Evolutionary conservation across 441 rosid genomes (phyloP).

Genomic region (Flueggea neowawraea): DNA sequence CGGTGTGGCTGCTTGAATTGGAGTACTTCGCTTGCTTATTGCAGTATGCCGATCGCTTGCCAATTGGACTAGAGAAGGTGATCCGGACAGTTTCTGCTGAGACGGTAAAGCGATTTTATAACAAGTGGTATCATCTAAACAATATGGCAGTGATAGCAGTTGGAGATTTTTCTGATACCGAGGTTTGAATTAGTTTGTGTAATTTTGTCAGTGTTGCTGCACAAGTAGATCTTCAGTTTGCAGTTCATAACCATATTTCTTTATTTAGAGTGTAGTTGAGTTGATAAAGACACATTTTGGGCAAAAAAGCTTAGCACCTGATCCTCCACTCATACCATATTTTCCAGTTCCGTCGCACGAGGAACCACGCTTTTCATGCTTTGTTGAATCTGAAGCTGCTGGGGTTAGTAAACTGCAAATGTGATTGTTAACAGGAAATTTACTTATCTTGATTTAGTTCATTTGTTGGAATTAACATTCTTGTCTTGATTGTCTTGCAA

Average conservation of each 20-base stretch:
- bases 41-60: constrained; percentile 95
- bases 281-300: constrained; percentile 77
- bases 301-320: constrained; percentile 42
- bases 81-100: constrained; percentile 80
- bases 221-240: constrained; percentile 14
- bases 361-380: constrained; percentile 78
- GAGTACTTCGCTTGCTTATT: constrained; percentile 4
- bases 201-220: constrained; percentile 6
- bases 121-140: constrained; percentile 80
- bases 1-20: background rate
- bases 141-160: constrained; percentile 95
- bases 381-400: constrained; percentile 89
- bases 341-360: constrained; percentile 77
- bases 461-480: background rate
- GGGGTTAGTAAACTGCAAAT: constrained; percentile 54
- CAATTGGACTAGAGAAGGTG: constrained; percentile 91
- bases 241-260: constrained; percentile 18
- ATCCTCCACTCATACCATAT: constrained; percentile 51
- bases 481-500: constrained; percentile 33
- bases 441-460: too few species aligned
- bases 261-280: constrained; percentile 70
- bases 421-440: background rate
- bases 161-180: constrained; percentile 86
- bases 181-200: constrained; percentile 39
- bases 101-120: constrained; percentile 68